Base-by-base conservation (phyloP, 2,329 filamentous ascomycete genomes). In the Beauveria medogensis region DNA sequence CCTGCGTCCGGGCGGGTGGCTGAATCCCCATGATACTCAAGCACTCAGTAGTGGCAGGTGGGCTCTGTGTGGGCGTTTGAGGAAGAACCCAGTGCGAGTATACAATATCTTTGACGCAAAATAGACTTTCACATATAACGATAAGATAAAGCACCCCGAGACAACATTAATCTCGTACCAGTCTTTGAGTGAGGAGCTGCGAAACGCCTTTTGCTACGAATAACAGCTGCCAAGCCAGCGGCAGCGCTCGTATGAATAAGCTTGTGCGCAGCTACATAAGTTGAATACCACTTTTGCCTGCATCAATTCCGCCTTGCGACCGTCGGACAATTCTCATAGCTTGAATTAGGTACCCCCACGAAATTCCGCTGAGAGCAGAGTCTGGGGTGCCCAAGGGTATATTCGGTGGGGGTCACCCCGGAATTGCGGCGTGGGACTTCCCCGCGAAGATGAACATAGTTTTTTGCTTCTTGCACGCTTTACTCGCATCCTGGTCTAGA, bases 331-430 rank as follows among this genome's bases (percentile, higher is more conserved):
- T 28, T 55, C 18, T 30, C 12, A 44, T 18, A 16, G 24, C 46
- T 16, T 10, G 28, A 26, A 12, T n/a, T 9, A 28, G 16, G n/a
- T 3, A 30, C 60, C 60, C 60, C 60, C 54, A 62, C 60, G 54
- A 10, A 62, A 34, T 26, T 53, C 54, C 16, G 53, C 24, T 12
- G 44, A 40, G 34, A 41, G 30, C 20, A 22, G 34, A 58, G 8
- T 56, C 34, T 50, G 60, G 40, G 47, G 41, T 53, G 30, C 16
- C 18, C 12, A 16, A 37, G 24, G 7, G 16, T 16, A 28, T 16
- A 52, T 9, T 62, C 16, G 8, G 61, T 60, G 61, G 61, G 61
- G 61, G 61, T 62, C 61, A 59, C 56, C 61, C 61, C 61, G 44
- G 61, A 59, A 24, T 52, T 34, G 14, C 51, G 22, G 48, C 43